A percentile compares a stretch with the other conserved stretches of the same genome.
phyloP scores from a whole-genome alignment of 2,329 filamentous ascomycete genomes.

The Tympanopsis confertula region DNA sequence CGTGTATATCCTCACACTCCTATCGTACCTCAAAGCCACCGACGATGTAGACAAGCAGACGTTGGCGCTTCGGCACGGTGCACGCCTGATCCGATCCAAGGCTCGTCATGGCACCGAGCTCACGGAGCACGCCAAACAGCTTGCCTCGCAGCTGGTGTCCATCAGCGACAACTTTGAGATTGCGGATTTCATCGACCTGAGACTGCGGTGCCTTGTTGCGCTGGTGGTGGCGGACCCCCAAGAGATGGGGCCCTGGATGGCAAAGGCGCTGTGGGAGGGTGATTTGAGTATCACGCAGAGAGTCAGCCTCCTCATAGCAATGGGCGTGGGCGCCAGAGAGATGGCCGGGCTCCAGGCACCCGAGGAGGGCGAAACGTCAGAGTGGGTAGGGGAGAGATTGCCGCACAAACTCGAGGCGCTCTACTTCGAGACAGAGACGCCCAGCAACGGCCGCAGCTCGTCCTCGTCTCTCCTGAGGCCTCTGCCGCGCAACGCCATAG shows the following conservation, averaged over 20 bases:
- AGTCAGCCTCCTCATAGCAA: conserved; percentile 66
- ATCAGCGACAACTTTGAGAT: conserved; percentile 79
- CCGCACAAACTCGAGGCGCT: conserved; percentile 62
- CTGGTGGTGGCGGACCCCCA: conserved; percentile 66
- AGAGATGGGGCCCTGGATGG: conserved; percentile 73
- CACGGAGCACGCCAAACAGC: conserved; percentile 68
- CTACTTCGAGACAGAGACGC: conserved; percentile 36
- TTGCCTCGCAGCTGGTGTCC: conserved; percentile 70
- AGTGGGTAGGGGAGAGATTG: conserved; percentile 73
- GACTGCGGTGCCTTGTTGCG: conserved; percentile 71
- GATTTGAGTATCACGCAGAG: conserved; percentile 84
- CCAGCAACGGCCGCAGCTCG: conserved; percentile 5
- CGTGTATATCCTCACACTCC: conserved; percentile 80
- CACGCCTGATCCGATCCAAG: conserved; percentile 76
- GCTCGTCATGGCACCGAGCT: conserved; percentile 81
- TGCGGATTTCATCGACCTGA: conserved; percentile 63
- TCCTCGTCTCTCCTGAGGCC: conserved; percentile 29
- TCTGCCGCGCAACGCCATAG: conserved; percentile 47
- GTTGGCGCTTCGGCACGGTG: conserved; percentile 66
- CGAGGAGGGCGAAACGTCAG: conserved; percentile 31
- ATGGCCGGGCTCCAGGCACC: conserved; percentile 64
- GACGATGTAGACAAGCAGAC: conserved; percentile 79
- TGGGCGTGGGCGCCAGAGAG: conserved; percentile 75
- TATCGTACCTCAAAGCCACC: conserved; percentile 65
- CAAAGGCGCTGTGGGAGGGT: conserved; percentile 76